Evolutionary conservation across 2,329 filamentous ascomycete genomes (phyloP).

Genomic region (Claviceps sp.): DNA sequence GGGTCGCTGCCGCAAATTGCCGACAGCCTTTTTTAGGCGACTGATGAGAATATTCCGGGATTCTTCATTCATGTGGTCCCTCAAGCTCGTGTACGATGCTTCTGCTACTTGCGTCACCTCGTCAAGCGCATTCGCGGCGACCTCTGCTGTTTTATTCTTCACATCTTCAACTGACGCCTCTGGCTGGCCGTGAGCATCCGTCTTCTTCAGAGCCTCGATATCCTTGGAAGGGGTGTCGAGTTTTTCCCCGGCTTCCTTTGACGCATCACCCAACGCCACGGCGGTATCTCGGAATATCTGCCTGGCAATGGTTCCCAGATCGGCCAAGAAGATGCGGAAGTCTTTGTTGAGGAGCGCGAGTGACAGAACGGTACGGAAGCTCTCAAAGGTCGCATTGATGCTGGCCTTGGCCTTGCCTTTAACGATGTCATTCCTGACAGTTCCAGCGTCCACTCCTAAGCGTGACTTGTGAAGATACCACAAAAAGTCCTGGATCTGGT

Average conservation of each 20-base stretch:
- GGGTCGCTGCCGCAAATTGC: conserved; percentile 57
- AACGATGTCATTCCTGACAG: conserved; percentile 16
- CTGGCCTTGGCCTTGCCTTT: conserved; percentile 21
- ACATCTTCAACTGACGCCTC: conserved; percentile 51
- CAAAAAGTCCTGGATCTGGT: conserved; percentile 84
- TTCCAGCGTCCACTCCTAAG: conserved; percentile 27
- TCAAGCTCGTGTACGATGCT: conserved; percentile 51
- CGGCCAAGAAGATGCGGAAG: conserved; percentile 74
- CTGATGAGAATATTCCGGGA: conserved; percentile 61
- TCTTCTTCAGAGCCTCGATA: conserved; percentile 31
- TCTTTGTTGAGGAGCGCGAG: conserved; percentile 83
- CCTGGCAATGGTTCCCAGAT: conserved; percentile 63
- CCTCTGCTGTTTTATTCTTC: conserved; percentile 38
- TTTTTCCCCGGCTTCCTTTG: conserved; percentile 59
- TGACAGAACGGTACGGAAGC: conserved; percentile 68
- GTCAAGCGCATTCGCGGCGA: conserved; percentile 24
- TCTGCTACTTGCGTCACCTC: conserved; percentile 24
- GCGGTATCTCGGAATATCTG: conserved; percentile 83
- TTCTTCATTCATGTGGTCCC: conserved; percentile 58
- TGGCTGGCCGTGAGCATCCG: conserved; percentile 13
- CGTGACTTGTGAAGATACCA: conserved; percentile 73
- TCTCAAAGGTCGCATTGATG: conserved; percentile 47
- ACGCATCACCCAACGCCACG: conserved; percentile 61
- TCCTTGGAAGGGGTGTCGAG: conserved; percentile 55
- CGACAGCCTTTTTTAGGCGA: conserved; percentile 63